These are phyloP conservation scores for Suillus bovinus DNA, from an alignment of 768 basidiomycete genomes.

Conservation along the genomic window DNA sequence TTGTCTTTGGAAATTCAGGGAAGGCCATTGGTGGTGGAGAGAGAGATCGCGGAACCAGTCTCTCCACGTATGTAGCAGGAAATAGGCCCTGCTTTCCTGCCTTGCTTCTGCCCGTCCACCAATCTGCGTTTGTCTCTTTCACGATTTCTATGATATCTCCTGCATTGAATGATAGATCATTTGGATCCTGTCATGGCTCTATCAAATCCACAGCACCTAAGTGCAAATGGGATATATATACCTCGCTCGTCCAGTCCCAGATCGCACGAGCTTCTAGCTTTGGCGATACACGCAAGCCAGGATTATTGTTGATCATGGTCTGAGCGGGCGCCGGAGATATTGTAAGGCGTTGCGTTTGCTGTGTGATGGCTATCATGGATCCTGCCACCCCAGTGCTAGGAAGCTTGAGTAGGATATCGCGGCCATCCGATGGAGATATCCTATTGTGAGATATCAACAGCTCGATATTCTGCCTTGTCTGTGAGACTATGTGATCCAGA, in stretches of 20 bases:
- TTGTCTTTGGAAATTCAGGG: slow-evolving; percentile 23
- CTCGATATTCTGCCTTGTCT: slow-evolving; percentile 47
- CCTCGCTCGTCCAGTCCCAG: slow-evolving; percentile 34
- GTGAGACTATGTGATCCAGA: slow-evolving; percentile 42
- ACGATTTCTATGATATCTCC: slow-evolving; percentile 83
- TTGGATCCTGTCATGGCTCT: slow-evolving; percentile 53
- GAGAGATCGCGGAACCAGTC: slow-evolving; percentile 22
- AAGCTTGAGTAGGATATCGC: slow-evolving; percentile 41
- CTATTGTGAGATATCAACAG: slow-evolving; percentile 45
- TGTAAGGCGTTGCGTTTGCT: slow-evolving; percentile 21
- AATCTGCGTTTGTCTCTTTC: slow-evolving; percentile 82
- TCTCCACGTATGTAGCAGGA: slow-evolving; percentile 78
- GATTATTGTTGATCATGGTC: background rate
- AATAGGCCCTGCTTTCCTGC: slow-evolving; percentile 72
- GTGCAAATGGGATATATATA: slow-evolving; percentile 12
- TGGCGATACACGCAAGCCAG: slow-evolving; percentile 4
- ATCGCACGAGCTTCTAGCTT: slow-evolving; percentile 29
- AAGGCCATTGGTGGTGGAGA: slow-evolving; percentile 22
- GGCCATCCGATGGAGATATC: slow-evolving; percentile 41
- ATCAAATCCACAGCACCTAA: slow-evolving; percentile 12
- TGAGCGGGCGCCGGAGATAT: slow-evolving; percentile 24
- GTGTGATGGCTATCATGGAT: slow-evolving; percentile 23
- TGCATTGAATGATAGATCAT: slow-evolving; percentile 70
- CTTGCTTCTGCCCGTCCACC: slow-evolving; percentile 78
- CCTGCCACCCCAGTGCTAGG: slow-evolving; percentile 21